Conservation (phyloP, 345 rosid species). For the Eucalyptus sp. region DNA sequence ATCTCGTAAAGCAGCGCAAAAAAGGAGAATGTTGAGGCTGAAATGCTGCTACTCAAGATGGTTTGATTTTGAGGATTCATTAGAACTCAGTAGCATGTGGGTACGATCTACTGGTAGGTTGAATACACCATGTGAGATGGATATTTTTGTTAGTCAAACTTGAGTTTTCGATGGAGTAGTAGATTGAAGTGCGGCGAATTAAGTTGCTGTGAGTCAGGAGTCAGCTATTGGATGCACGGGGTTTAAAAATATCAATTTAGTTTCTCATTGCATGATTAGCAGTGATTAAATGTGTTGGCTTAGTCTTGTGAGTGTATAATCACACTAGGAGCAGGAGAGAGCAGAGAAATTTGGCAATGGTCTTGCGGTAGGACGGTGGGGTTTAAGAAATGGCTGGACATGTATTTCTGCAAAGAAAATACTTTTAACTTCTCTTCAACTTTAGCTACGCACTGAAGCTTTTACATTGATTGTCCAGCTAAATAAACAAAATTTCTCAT, state of each 20-base stretch:
- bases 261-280: not conserved
- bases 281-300: not conserved
- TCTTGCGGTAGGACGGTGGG: not conserved
- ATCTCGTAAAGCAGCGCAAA: not conserved
- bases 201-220: not conserved
- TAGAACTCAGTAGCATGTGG: not conserved
- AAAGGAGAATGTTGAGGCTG: not conserved
- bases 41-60: not conserved
- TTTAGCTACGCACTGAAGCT: not conserved
- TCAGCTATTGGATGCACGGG: not conserved
- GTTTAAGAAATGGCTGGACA: not conserved
- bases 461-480: not conserved
- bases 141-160: not conserved
- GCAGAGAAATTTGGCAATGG: not conserved
- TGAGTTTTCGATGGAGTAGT: not conserved
- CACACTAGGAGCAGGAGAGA: not conserved
- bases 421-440: not conserved
- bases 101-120: not conserved
- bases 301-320: not conserved
- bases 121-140: not conserved
- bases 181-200: not conserved
- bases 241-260: not conserved
- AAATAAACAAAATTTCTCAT: not conserved
- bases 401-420: not conserved
- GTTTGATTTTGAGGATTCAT: not conserved